Conservation (phyloP, 441 rosid species). For the Gossypium schwendimanii region DNA sequence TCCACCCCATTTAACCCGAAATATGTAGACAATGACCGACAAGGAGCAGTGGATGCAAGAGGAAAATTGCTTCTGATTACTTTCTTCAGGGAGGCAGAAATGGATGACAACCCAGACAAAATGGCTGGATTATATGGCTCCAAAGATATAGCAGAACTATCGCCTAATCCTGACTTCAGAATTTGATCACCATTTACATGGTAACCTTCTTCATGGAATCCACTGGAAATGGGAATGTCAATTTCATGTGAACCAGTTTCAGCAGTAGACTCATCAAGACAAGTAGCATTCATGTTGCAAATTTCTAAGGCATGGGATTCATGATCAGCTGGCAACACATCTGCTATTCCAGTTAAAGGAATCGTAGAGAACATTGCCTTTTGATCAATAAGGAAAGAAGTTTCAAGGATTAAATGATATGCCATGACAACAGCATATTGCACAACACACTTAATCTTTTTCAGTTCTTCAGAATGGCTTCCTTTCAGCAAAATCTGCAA, state of each 20-base stretch:
- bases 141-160: slow-evolving; percentile 38
- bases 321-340: slow-evolving; percentile 19
- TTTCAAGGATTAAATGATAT: slow-evolving; percentile 81
- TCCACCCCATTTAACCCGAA: slow-evolving; percentile 44
- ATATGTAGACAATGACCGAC: slow-evolving; percentile 48
- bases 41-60: slow-evolving; percentile 33
- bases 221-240: slow-evolving; percentile 49
- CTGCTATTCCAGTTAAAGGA: slow-evolving; percentile 34
- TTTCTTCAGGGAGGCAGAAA: slow-evolving; percentile 67
- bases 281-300: slow-evolving; percentile 20
- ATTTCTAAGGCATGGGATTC: slow-evolving; percentile 27
- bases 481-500: slow-evolving; percentile 91
- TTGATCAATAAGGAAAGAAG: slow-evolving; percentile 82
- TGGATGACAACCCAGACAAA: slow-evolving; percentile 68
- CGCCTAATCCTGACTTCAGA: slow-evolving; percentile 28
- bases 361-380: slow-evolving; percentile 74
- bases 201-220: slow-evolving; percentile 31
- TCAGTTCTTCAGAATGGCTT: slow-evolving; percentile 71
- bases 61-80: slow-evolving; percentile 44
- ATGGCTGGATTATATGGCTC: slow-evolving; percentile 75
- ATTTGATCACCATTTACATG: slow-evolving; percentile 26
- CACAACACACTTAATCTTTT: slow-evolving; percentile 73
- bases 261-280: slow-evolving; percentile 21
- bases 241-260: slow-evolving; percentile 24
- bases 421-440: slow-evolving; percentile 67